Evolutionary conservation across 1,139 yeast genomes (phyloP).

Genomic region (Nakaseomyces kungkrabaensis): DNA sequence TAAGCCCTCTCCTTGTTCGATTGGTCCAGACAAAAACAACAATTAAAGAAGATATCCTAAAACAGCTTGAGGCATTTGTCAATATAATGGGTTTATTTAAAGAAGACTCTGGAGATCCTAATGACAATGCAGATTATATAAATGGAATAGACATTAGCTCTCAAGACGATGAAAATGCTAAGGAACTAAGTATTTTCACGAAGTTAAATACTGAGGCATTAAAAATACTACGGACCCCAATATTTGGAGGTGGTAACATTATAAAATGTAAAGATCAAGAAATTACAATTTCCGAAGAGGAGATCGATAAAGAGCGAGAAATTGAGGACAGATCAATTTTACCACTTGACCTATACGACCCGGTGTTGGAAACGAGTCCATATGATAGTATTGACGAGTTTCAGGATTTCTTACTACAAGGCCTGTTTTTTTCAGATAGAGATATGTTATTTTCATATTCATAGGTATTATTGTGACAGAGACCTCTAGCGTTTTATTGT

Average conservation of each 20-base stretch:
- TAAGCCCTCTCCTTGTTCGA: background rate
- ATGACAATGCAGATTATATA: background rate
- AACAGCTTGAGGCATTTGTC: constrained; percentile 1
- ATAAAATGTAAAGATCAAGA: background rate
- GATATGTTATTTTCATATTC: constrained; percentile 6
- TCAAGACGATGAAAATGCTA: background rate
- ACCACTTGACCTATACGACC: background rate
- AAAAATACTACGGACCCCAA: background rate
- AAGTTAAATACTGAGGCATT: background rate
- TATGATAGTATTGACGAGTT: constrained; percentile 2
- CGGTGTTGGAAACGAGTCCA: background rate
- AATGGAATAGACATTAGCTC: background rate
- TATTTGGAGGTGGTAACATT: background rate
- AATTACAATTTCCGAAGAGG: background rate
- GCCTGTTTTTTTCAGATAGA: constrained; percentile 10
- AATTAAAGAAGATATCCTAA: background rate
- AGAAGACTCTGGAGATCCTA: background rate
- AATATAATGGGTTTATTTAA: background rate
- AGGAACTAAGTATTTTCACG: background rate
- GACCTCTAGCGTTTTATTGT: too few relatives aligned
- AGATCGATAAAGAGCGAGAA: background rate
- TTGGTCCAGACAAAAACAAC: background rate
- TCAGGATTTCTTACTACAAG: constrained; percentile 8
- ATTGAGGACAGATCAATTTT: background rate
- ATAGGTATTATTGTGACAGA: background rate